phyloP scores from a whole-genome alignment of 495 filamentous ascomycete species.

The Hypoxylon trugodes region DNA sequence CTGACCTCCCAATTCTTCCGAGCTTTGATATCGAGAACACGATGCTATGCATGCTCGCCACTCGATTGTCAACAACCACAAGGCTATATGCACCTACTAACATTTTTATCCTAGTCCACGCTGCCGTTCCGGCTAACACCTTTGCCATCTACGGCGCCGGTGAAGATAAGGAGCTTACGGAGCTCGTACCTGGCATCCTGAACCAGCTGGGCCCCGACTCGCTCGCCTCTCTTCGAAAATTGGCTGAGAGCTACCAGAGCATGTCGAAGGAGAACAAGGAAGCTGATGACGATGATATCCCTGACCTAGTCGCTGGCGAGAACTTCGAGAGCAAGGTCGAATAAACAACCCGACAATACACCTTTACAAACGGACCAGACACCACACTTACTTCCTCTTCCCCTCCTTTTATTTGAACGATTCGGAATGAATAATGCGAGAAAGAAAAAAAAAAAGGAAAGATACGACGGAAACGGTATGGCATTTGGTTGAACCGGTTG shows the following conservation, averaged over 20 bases:
- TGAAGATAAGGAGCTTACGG: constrained; percentile 99
- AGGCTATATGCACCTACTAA: background rate
- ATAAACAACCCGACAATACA: constrained; percentile 57
- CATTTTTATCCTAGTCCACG: constrained; percentile 80
- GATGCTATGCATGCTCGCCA: background rate
- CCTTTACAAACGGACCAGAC: constrained; percentile 25
- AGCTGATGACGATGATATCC: constrained; percentile 86
- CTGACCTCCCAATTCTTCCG: too few relatives aligned
- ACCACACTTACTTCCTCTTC: background rate
- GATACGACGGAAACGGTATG: constrained; percentile 27
- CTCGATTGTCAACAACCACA: too few relatives aligned
- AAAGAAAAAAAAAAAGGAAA: constrained; percentile 7
- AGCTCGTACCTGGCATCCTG: constrained; percentile 98
- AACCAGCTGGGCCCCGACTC: constrained; percentile 99
- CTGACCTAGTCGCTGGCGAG: constrained; percentile 93
- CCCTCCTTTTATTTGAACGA: constrained; percentile 18
- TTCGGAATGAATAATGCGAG: constrained; percentile 20
- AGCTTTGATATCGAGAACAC: background rate
- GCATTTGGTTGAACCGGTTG: constrained; percentile 33
- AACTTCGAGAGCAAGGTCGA: constrained; percentile 97
- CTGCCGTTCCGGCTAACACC: constrained; percentile 92
- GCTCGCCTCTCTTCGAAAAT: constrained; percentile 95
- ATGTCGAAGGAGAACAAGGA: constrained; percentile 97
- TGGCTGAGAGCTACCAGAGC: constrained; percentile 99
- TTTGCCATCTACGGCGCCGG: constrained; percentile 99